Evolutionary conservation across 1,139 yeast species (phyloP).

Genomic region (Taiozyma onychis): DNA sequence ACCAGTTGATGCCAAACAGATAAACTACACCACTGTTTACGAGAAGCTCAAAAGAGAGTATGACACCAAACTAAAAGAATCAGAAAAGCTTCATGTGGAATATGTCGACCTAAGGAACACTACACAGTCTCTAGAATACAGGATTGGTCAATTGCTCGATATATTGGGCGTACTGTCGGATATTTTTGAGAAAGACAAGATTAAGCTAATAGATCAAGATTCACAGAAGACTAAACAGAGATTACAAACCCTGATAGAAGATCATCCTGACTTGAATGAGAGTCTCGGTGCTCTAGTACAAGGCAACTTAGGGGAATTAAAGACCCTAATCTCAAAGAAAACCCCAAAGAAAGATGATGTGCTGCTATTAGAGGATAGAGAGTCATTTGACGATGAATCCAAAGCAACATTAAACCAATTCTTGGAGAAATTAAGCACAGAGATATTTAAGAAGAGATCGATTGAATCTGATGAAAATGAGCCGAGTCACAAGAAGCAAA

Average conservation of each 20-base stretch:
- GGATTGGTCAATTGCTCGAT: not conserved
- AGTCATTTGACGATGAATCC: not conserved
- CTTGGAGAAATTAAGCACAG: not conserved
- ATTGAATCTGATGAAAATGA: not conserved
- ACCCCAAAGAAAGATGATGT: not conserved
- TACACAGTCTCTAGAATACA: not conserved
- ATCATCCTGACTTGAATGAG: not conserved
- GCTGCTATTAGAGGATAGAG: not conserved
- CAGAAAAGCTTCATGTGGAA: not conserved
- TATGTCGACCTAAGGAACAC: not conserved
- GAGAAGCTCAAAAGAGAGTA: not conserved
- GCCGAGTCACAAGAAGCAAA: not conserved
- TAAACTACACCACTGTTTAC: not conserved
- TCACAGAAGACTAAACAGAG: not conserved
- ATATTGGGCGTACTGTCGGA: not conserved
- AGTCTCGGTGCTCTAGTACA: not conserved
- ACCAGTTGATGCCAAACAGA: not conserved
- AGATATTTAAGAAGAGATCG: not conserved
- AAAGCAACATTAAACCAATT: not conserved
- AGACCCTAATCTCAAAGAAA: not conserved
- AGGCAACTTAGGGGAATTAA: not conserved
- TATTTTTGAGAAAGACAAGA: not conserved
- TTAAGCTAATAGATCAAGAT: not conserved
- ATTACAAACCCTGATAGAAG: not conserved
- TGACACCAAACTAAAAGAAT: not conserved